Base-by-base conservation (phyloP, 148 eudicot genomes). In the Mesembryanthemum crystallinum region DNA sequence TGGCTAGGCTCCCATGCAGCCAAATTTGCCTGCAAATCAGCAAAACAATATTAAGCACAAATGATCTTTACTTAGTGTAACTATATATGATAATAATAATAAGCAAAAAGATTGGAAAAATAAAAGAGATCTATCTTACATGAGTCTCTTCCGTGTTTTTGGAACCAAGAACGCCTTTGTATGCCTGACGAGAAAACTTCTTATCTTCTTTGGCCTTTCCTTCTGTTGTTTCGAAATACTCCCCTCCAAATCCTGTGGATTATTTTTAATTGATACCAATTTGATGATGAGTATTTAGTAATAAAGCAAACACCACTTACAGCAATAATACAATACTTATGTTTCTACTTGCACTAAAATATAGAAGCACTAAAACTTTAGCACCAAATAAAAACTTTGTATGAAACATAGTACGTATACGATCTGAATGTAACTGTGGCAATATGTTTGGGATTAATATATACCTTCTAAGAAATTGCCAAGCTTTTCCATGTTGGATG, bases 121-220 rank as follows among this genome's bases (percentile, higher is more conserved):
- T 10, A 32, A n/a, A n/a, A n/a, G n/a, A n/a, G n/a, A n/a, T n/a
- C n/a, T n/a, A n/a, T 59, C 67, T 43, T 66, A 88, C 92, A 87
- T 83, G 51, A 32, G 85, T 63, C 25, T 89, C 92, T 72, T 83
- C 88, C n/a, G 70, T 83, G 77, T 66, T 75, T 78, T 87, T 89
- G 11, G 92, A 83, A 42, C 57, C 77, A 28, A 87, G 83, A 13
- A 82, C 83, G 35, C 77, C 76, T 83, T 79, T 81, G 64, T 83
- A 85, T 47, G 55, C 74, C 52, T 79, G 67, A 8, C 74, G 65
- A 64, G 69, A 78, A 15, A 68, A 74, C 76, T 78, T 78, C 30
- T 82, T 3, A 35, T 35, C 76, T 42, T 51, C 68, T 32, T 74
- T 59, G 1, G 45, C 3, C 29, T 67, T 77, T 10, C 69, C 57